Evolutionary conservation across 345 rosid species (phyloP).

Genomic region (Rubroshorea leprosula): DNA sequence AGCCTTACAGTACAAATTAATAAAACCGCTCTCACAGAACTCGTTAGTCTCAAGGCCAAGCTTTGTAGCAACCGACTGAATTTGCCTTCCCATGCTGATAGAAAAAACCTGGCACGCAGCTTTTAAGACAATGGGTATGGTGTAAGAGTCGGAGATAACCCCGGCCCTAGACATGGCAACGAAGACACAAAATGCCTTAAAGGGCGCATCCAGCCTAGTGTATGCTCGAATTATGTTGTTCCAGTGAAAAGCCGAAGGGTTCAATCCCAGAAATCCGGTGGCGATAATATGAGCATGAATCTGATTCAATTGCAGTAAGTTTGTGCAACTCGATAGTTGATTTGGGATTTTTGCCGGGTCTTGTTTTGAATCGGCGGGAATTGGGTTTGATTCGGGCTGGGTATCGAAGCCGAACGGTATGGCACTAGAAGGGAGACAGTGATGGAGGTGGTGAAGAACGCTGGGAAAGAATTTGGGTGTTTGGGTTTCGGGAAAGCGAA

Average conservation of each 20-base stretch:
- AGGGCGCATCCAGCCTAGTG: slow-evolving; percentile 47
- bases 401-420: background rate
- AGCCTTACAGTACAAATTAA: slow-evolving; percentile 40
- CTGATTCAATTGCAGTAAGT: slow-evolving; percentile 35
- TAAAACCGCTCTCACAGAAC: slow-evolving; percentile 79
- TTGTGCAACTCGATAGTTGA: slow-evolving; percentile 38
- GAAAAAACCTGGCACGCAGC: slow-evolving; percentile 40
- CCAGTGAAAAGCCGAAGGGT: slow-evolving; percentile 46
- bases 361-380: slow-evolving; percentile 18
- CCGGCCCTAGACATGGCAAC: slow-evolving; percentile 48
- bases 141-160: slow-evolving; percentile 57
- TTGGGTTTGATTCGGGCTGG: slow-evolving; percentile 5
- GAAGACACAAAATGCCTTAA: slow-evolving; percentile 39
- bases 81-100: slow-evolving; percentile 41
- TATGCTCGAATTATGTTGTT: slow-evolving; percentile 73
- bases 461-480: slow-evolving; percentile 7
- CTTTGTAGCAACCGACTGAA: slow-evolving; percentile 54
- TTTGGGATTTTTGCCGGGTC: slow-evolving; percentile 33
- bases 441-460: slow-evolving; percentile 16
- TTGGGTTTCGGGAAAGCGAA: slow-evolving; percentile 8
- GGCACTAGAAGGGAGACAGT: slow-evolving; percentile 16
- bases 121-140: slow-evolving; percentile 65
- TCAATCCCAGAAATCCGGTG: slow-evolving; percentile 34
- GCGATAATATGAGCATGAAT: slow-evolving; percentile 49
- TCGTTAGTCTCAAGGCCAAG: slow-evolving; percentile 48